Evolutionary conservation across 306 rosid species (phyloP).

Genomic region (Dalbergia cochinchinensis): DNA sequence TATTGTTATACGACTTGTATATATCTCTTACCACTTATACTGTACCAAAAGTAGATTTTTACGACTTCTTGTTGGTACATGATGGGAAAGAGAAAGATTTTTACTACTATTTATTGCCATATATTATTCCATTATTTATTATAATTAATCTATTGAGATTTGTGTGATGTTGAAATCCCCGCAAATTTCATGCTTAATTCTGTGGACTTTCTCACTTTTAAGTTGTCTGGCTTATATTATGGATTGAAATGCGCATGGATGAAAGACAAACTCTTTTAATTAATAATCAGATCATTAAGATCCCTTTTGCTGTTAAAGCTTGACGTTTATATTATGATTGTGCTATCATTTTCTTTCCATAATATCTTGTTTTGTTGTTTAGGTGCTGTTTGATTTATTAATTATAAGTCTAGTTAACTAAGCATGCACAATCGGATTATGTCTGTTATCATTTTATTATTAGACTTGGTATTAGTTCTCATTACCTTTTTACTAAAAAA

Average conservation of each 20-base stretch:
- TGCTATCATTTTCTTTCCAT: neutral
- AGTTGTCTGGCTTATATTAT: neutral
- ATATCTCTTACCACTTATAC: no score
- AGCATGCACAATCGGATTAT: neutral
- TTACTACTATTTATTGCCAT: no score
- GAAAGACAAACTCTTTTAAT: neutral
- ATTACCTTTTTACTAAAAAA: neutral
- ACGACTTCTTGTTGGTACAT: no score
- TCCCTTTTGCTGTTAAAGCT: neutral
- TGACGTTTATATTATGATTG: neutral
- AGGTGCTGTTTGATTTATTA: neutral
- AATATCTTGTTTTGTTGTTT: neutral
- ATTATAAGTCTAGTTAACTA: neutral
- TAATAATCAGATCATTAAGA: constrained; percentile 4
- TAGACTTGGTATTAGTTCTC: neutral
- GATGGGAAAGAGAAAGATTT: no score
- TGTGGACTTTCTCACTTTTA: no score
- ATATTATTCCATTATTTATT: no score
- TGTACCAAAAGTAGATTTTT: no score
- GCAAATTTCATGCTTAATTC: no score
- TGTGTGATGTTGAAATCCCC: no score
- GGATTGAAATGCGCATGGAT: neutral
- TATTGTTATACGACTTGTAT: no score
- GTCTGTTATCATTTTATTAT: neutral
- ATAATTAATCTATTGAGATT: no score